Conservation (phyloP, 768 basidiomycete species). For the Lentinula boryana region DNA sequence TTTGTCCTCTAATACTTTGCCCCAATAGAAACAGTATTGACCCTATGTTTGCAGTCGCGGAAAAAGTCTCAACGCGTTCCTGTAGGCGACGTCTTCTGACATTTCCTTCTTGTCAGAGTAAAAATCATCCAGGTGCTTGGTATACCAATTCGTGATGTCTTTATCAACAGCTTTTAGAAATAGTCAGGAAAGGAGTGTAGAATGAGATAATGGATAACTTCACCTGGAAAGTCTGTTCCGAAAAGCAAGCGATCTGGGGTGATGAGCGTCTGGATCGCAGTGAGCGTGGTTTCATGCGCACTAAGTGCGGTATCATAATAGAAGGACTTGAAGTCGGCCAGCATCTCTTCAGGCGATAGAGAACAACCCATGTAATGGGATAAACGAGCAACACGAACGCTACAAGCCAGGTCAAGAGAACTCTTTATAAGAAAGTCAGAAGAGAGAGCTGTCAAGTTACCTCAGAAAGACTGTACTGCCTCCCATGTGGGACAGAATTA, state of each 20-base stretch:
- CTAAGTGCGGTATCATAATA: conserved; percentile 73
- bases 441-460: background rate
- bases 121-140: conserved; percentile 42
- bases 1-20: background rate
- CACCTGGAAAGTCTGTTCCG: conserved; percentile 79
- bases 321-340: conserved; percentile 64
- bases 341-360: conserved; percentile 57
- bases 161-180: conserved; percentile 45
- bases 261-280: conserved; percentile 46
- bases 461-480: conserved; percentile 55
- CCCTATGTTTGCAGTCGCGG: conserved; percentile 19
- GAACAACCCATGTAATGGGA: conserved; percentile 65
- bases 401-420: conserved; percentile 15
- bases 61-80: conserved; percentile 51
- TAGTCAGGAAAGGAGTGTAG: background rate
- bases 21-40: background rate
- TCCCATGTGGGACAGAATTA: conserved; percentile 73
- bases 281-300: conserved; percentile 46
- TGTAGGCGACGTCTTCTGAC: conserved; percentile 37
- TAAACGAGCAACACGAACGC: conserved; percentile 62
- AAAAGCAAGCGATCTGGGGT: conserved; percentile 50
- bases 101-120: conserved; percentile 32
- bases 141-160: conserved; percentile 57
- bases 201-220: conserved; percentile 9
- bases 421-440: background rate